Conservation (phyloP, 257 asterid genomes). For the Petunia secreta region DNA sequence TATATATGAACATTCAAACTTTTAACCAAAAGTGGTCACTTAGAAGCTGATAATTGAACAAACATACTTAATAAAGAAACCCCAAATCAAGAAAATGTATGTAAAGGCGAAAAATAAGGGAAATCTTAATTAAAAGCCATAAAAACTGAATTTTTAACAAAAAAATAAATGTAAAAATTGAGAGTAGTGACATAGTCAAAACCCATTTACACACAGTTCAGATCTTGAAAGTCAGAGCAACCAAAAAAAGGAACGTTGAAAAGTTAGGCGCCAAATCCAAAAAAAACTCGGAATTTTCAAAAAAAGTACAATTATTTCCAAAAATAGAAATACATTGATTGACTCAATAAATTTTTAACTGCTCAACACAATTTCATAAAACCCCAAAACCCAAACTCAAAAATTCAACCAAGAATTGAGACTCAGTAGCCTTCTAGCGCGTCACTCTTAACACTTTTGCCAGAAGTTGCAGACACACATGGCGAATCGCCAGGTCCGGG, state of each 20-base stretch:
- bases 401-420: background rate
- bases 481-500: too few species aligned
- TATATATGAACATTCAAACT: background rate
- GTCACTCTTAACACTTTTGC: too few species aligned
- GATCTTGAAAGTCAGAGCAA: conserved; percentile 47
- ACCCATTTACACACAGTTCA: conserved; percentile 35
- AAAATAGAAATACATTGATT: conserved; percentile 44
- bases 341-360: background rate
- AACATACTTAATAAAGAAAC: conserved; percentile 35
- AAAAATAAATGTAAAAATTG: conserved; percentile 13
- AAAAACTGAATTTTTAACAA: background rate
- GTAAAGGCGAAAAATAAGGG: conserved; percentile 13
- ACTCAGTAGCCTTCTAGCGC: too few species aligned
- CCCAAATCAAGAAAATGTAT: background rate
- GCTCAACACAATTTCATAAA: background rate
- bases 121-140: background rate
- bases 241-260: conserved; percentile 6
- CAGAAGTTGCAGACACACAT: too few species aligned
- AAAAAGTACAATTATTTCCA: conserved; percentile 28
- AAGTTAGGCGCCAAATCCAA: conserved; percentile 61
- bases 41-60: conserved; percentile 27
- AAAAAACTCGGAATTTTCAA: background rate
- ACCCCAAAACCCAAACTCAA: background rate
- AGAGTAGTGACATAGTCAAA: conserved; percentile 59
- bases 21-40: background rate